A percentile compares a stretch with the other conserved stretches of the same genome.
phyloP scores from a whole-genome alignment of 306 rosid genomes.

The Canavalia gladiata region DNA sequence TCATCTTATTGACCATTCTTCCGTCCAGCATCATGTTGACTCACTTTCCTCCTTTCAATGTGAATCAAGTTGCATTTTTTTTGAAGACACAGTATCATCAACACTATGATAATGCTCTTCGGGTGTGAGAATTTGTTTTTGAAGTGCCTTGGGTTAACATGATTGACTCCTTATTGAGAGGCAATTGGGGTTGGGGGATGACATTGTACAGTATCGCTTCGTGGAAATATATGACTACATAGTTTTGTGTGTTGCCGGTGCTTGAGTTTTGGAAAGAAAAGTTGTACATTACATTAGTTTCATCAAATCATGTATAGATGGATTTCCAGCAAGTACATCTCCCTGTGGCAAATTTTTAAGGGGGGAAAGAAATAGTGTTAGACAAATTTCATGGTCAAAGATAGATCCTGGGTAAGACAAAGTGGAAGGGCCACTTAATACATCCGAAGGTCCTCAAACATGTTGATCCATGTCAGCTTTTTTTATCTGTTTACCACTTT shows the following conservation, averaged over 20 bases:
- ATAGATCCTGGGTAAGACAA: conserved; percentile 1
- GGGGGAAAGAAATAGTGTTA: not conserved
- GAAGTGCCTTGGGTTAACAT: conserved; percentile 16
- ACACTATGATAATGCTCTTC: conserved; percentile 30
- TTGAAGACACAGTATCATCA: conserved; percentile 22
- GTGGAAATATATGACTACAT: conserved; percentile 5
- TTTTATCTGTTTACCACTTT: not conserved
- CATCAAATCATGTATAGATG: conserved; percentile 20
- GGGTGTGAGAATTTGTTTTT: conserved; percentile 18
- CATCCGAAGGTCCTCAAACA: not conserved
- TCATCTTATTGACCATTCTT: not conserved
- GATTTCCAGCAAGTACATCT: conserved; percentile 24
- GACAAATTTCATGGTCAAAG: not conserved
- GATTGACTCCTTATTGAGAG: conserved; percentile 11
- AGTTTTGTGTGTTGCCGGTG: conserved; percentile 12
- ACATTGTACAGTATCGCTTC: conserved; percentile 18
- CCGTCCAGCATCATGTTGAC: conserved; percentile 35
- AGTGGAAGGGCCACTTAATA: not conserved
- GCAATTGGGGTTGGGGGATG: conserved; percentile 19
- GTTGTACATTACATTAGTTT: not conserved
- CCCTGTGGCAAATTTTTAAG: not conserved
- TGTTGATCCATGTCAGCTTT: not conserved
- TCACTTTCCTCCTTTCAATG: conserved; percentile 34
- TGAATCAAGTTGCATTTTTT: conserved; percentile 16
- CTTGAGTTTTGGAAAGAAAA: not conserved